Evolutionary conservation across 2,329 filamentous ascomycete species (phyloP).

Genomic region (Monilinia aucupariae): DNA sequence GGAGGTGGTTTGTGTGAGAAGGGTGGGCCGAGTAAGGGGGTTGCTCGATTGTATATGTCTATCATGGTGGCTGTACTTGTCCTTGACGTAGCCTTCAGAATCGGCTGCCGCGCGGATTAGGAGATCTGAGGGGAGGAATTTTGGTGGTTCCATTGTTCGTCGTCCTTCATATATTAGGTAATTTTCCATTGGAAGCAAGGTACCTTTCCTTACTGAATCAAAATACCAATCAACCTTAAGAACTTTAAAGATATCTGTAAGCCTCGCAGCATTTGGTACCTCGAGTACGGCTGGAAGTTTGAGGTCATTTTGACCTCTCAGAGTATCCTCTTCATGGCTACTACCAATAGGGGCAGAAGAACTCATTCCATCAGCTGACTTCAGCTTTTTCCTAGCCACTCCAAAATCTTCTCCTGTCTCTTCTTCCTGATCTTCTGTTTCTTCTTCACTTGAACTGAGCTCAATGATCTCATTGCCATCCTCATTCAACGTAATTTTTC

Average conservation of each 20-base stretch:
- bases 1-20: conserved; percentile 65
- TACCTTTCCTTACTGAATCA: conserved; percentile 44
- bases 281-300: neutral
- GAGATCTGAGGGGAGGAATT: neutral
- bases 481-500: conserved; percentile 23
- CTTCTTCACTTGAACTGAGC: conserved; percentile 35
- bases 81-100: conserved; percentile 24
- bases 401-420: conserved; percentile 6
- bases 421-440: conserved; percentile 34
- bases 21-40: conserved; percentile 35
- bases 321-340: neutral
- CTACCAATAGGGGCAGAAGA: neutral
- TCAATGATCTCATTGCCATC: conserved; percentile 24
- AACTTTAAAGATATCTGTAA: conserved; percentile 42
- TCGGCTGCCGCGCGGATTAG: conserved; percentile 29
- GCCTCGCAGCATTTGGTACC: neutral
- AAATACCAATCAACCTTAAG: conserved; percentile 55
- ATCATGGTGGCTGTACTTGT: conserved; percentile 19
- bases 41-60: conserved; percentile 18
- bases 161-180: conserved; percentile 53
- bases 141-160: conserved; percentile 16
- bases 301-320: neutral
- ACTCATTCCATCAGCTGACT: neutral
- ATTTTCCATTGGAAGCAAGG: conserved; percentile 43
- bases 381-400: conserved; percentile 11